Evolutionary conservation across 2,329 filamentous ascomycete species (phyloP).

Genomic region (Madurella mycetomatis): DNA sequence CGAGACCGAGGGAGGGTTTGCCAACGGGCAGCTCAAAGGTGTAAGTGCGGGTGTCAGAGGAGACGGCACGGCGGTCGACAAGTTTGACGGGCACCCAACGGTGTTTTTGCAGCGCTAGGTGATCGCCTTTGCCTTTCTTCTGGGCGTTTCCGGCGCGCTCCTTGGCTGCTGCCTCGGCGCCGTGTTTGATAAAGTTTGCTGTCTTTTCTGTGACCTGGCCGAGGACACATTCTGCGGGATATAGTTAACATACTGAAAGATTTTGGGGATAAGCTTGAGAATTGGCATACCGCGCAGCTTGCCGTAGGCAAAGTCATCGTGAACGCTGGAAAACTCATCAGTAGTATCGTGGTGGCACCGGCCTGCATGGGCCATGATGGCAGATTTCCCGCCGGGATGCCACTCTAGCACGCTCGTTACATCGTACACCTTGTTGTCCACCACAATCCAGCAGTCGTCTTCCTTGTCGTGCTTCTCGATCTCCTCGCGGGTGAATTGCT

Average conservation of each 20-base stretch:
- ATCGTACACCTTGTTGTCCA: slow-evolving; percentile 49
- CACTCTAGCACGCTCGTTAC: slow-evolving; percentile 42
- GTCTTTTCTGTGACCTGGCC: slow-evolving; percentile 47
- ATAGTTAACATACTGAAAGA: neutral
- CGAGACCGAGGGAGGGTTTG: slow-evolving; percentile 41
- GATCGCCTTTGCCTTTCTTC: slow-evolving; percentile 29
- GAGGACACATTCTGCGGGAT: slow-evolving; percentile 42
- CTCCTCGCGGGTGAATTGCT: slow-evolving; percentile 49
- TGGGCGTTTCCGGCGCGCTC: slow-evolving; percentile 31
- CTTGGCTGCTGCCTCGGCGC: slow-evolving; percentile 38
- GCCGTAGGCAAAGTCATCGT: slow-evolving; percentile 47
- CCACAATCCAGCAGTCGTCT: slow-evolving; percentile 50
- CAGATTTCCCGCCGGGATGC: slow-evolving; percentile 47
- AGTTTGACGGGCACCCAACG: slow-evolving; percentile 45
- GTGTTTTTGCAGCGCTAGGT: slow-evolving; percentile 36
- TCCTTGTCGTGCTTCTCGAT: slow-evolving; percentile 47
- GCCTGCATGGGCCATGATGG: slow-evolving; percentile 47
- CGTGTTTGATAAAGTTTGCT: slow-evolving; percentile 42
- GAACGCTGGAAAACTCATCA: slow-evolving; percentile 46
- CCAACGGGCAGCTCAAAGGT: slow-evolving; percentile 41
- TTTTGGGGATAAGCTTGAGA: neutral
- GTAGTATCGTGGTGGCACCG: slow-evolving; percentile 46
- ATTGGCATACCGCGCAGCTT: slow-evolving; percentile 39
- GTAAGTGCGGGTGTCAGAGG: slow-evolving; percentile 42
- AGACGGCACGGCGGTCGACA: slow-evolving; percentile 34